Conservation (phyloP, 1,139 yeast genomes). For the Magnusiomyces magnusii region DNA sequence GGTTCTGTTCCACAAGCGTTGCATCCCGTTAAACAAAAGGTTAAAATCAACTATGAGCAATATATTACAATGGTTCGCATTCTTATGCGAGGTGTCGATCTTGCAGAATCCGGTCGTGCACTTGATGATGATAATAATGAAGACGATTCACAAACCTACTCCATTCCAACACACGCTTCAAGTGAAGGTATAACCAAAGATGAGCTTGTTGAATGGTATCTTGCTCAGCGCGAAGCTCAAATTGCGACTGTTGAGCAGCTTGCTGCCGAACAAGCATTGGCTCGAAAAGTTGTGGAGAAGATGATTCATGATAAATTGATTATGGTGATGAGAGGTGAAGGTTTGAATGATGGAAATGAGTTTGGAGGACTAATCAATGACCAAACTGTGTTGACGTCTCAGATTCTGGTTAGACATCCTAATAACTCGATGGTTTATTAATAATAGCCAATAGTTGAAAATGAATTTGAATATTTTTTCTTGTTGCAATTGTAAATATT, state of each 20-base stretch:
- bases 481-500: background rate
- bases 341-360: slow-evolving; percentile 37
- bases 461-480: too few relatives aligned
- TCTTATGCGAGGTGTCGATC: slow-evolving; percentile 43
- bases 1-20: slow-evolving; percentile 8
- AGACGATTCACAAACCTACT: slow-evolving; percentile 24
- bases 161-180: slow-evolving; percentile 16
- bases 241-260: slow-evolving; percentile 65
- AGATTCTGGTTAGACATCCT: slow-evolving; percentile 77
- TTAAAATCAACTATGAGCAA: slow-evolving; percentile 74
- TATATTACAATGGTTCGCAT: slow-evolving; percentile 78
- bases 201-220: slow-evolving; percentile 71
- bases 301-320: slow-evolving; percentile 80
- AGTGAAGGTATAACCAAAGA: slow-evolving; percentile 66
- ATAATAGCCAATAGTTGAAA: background rate
- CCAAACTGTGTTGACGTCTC: too few relatives aligned
- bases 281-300: slow-evolving; percentile 72
- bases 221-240: slow-evolving; percentile 65
- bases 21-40: slow-evolving; percentile 30
- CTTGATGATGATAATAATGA: slow-evolving; percentile 40
- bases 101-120: slow-evolving; percentile 35
- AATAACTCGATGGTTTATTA: slow-evolving; percentile 43
- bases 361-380: too few relatives aligned
- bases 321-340: slow-evolving; percentile 67
- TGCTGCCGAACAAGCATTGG: slow-evolving; percentile 61